phyloP scores from a whole-genome alignment of 345 rosid genomes.

The Rhodamnia rubescens region DNA sequence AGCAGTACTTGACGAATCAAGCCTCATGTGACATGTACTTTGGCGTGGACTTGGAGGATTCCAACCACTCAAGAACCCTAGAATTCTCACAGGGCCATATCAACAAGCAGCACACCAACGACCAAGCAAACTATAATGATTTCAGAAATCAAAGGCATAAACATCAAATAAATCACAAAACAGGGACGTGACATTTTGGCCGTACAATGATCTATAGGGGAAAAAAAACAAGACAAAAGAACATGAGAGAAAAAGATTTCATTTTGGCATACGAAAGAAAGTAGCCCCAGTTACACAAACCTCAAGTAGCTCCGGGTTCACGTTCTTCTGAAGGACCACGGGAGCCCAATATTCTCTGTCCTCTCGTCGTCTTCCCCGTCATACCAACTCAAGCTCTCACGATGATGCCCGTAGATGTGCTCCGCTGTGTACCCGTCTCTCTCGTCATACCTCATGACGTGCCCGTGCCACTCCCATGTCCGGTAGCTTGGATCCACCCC shows the following conservation, averaged over 20 bases:
- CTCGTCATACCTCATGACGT: constrained; percentile 81
- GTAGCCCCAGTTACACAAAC: background rate
- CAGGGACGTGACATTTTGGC: background rate
- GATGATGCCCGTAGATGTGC: constrained; percentile 91
- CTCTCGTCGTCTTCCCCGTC: constrained; percentile 31
- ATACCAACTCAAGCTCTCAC: constrained; percentile 55
- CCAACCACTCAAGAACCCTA: background rate
- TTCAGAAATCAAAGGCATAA: background rate
- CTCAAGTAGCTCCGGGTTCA: background rate
- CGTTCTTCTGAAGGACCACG: background rate
- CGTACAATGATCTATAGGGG: background rate
- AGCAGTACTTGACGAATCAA: background rate
- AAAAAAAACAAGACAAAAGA: background rate
- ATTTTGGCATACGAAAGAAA: too few species aligned
- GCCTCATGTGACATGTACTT: background rate
- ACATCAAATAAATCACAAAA: background rate
- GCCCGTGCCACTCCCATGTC: constrained; percentile 99
- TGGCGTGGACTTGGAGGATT: background rate
- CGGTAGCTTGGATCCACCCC: constrained; percentile 75
- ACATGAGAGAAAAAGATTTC: background rate
- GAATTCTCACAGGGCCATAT: background rate
- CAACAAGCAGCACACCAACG: background rate
- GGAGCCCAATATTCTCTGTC: constrained; percentile 14
- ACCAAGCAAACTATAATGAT: too few species aligned
- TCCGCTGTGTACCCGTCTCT: constrained; percentile 77